phyloP scores from a whole-genome alignment of 208 protist genomes.

The Leishmania martiniquensis region DNA sequence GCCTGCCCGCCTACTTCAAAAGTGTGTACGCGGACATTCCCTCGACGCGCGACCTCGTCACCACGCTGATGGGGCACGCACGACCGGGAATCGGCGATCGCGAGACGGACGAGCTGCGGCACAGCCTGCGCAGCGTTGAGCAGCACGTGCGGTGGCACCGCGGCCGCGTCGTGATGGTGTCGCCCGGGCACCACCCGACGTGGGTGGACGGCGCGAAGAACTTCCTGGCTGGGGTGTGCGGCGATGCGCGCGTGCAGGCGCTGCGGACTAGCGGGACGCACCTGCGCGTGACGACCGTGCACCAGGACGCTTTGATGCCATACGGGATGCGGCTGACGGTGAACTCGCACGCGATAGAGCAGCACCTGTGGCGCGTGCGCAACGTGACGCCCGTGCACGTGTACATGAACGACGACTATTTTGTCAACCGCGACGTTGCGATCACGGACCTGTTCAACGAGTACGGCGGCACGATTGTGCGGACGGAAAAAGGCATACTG shows the following conservation, averaged over 20 bases:
- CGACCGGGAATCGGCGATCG: no score
- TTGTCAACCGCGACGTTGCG: conserved; percentile 77
- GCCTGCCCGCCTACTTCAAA: no score
- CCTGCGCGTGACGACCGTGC: conserved; percentile 59
- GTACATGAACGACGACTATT: conserved; percentile 83
- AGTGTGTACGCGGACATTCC: no score
- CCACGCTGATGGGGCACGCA: no score
- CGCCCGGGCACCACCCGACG: conserved; percentile 93
- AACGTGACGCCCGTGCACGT: conserved; percentile 60
- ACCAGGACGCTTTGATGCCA: conserved; percentile 71
- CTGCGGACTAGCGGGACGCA: conserved; percentile 36
- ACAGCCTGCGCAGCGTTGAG: conserved; percentile 95
- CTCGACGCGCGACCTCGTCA: no score
- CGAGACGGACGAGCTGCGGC: conserved; percentile 95
- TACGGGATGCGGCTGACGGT: conserved; percentile 55
- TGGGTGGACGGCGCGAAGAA: conserved; percentile 85
- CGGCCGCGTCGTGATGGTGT: conserved; percentile 94
- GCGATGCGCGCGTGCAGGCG: conserved; percentile 22
- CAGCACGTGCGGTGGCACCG: conserved; percentile 92
- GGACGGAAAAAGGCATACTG: conserved; percentile 29
- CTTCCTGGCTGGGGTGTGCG: conserved; percentile 51
- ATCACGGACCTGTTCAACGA: conserved; percentile 66
- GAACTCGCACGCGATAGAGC: conserved; percentile 62
- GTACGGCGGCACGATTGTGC: conserved; percentile 61
- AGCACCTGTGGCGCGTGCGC: conserved; percentile 60